Conservation (phyloP, 129 eudicot species). For the Erigeron canadensis region DNA sequence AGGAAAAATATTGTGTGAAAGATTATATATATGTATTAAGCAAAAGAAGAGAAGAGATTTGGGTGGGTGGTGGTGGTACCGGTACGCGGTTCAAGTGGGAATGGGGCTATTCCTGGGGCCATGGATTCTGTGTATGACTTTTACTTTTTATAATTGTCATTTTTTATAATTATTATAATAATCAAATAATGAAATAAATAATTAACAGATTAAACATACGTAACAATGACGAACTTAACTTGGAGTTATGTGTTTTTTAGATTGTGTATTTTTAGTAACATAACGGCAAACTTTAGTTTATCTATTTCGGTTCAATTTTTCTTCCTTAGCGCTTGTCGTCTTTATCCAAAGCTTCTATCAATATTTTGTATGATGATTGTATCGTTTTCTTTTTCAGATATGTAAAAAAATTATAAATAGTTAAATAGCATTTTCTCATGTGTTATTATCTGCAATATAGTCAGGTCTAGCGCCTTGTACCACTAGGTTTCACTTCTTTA, state of each 20-base stretch:
- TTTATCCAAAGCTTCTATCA: too few species aligned
- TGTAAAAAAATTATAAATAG: too few species aligned
- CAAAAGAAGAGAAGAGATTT: not conserved
- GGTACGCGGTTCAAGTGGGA: constrained; percentile 34
- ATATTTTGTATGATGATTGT: too few species aligned
- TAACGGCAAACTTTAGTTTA: not conserved
- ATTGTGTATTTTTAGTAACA: too few species aligned
- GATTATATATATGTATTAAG: constrained; percentile 19
- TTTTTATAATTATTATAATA: not conserved
- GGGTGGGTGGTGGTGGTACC: not conserved
- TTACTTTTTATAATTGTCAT: constrained; percentile 12
- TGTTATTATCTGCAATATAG: too few species aligned
- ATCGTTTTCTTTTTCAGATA: too few species aligned
- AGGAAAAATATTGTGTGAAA: not conserved
- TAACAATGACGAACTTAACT: not conserved
- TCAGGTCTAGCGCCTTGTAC: too few species aligned
- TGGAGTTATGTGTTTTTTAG: not conserved
- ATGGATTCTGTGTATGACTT: constrained; percentile 23
- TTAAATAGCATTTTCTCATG: too few species aligned
- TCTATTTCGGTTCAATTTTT: not conserved
- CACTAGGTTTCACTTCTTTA: too few species aligned
- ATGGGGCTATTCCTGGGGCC: constrained; percentile 24
- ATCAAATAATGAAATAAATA: not conserved
- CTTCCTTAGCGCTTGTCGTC: too few species aligned
- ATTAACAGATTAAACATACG: not conserved